Percentiles rank a stretch among this genome's conserved stretches.
These are phyloP conservation scores for Ilyonectria sp. DNA, from an alignment of 2,329 filamentous ascomycete species.

Conservation along the genomic window DNA sequence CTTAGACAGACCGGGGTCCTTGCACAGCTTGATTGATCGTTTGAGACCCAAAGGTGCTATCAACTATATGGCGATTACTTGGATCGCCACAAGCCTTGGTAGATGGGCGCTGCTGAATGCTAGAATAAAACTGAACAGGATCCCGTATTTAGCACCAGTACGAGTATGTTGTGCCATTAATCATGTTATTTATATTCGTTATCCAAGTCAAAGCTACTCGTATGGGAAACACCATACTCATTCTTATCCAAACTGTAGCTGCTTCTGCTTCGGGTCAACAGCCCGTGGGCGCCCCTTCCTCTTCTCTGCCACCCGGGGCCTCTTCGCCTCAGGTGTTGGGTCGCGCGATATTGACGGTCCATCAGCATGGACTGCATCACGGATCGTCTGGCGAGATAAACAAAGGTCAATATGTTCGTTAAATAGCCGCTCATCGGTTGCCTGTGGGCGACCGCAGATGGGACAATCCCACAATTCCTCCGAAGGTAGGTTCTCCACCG, in stretches of 20 bases:
- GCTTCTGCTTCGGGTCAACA: constrained; percentile 65
- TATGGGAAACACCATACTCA: constrained; percentile 19
- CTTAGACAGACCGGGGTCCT: too few relatives aligned
- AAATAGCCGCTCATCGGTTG: constrained; percentile 81
- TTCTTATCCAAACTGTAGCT: constrained; percentile 65
- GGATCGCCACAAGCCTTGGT: not conserved
- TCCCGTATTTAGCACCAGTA: not conserved
- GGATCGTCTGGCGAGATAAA: constrained; percentile 87
- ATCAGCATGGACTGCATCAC: constrained; percentile 80
- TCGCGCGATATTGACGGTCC: constrained; percentile 46
- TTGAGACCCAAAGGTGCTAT: too few relatives aligned
- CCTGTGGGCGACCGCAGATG: constrained; percentile 84
- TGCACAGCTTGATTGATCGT: too few relatives aligned
- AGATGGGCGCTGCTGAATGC: not conserved
- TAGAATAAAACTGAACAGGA: not conserved
- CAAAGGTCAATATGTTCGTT: constrained; percentile 96
- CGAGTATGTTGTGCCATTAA: constrained; percentile 17
- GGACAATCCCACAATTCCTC: constrained; percentile 86
- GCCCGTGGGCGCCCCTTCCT: constrained; percentile 56
- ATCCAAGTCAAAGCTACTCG: constrained; percentile 4
- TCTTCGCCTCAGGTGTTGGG: constrained; percentile 57
- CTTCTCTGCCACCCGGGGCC: constrained; percentile 53
- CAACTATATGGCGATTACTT: not conserved
- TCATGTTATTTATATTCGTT: constrained; percentile 22
- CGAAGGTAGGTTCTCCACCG: constrained; percentile 48